Evolutionary conservation across 2,329 filamentous ascomycete species (phyloP).

Genomic region (Delphinella strobiligena): DNA sequence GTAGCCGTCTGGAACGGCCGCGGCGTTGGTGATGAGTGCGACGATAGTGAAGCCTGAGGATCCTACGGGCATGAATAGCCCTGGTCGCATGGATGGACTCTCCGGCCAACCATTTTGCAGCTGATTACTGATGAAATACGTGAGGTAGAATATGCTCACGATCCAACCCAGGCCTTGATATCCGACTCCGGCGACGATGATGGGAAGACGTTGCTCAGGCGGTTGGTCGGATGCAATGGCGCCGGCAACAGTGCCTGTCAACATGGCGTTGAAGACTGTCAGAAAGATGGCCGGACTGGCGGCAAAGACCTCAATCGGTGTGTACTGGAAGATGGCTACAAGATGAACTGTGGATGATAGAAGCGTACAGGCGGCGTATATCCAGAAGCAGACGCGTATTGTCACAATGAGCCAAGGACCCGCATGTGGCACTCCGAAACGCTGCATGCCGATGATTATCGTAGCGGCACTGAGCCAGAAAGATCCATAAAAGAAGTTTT

Average conservation of each 20-base stretch:
- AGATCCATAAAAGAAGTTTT: neutral
- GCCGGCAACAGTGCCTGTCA: slow-evolving; percentile 23
- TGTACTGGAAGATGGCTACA: neutral
- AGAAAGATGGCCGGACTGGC: slow-evolving; percentile 7
- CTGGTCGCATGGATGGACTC: slow-evolving; percentile 24
- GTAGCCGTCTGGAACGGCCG: slow-evolving; percentile 10
- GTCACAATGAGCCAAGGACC: slow-evolving; percentile 42
- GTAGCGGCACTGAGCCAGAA: neutral
- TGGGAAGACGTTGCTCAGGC: slow-evolving; percentile 21
- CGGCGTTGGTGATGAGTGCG: slow-evolving; percentile 13
- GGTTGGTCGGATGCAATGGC: slow-evolving; percentile 22
- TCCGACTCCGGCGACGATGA: slow-evolving; percentile 31
- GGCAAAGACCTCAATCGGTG: neutral
- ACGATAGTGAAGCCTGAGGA: slow-evolving; percentile 19
- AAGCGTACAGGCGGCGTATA: slow-evolving; percentile 48
- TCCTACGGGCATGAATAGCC: slow-evolving; percentile 42
- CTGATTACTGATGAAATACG: slow-evolving; percentile 27
- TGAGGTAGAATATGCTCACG: slow-evolving; percentile 32
- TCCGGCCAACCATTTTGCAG: slow-evolving; percentile 31
- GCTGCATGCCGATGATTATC: slow-evolving; percentile 37
- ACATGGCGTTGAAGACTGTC: slow-evolving; percentile 15
- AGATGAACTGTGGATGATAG: slow-evolving; percentile 45
- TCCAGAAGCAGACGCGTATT: slow-evolving; percentile 56
- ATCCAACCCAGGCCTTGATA: slow-evolving; percentile 36
- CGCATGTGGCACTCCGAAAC: slow-evolving; percentile 48